Evolutionary conservation across 805 yeast genomes (phyloP).

Genomic region (Spathaspora hagerdaliae): DNA sequence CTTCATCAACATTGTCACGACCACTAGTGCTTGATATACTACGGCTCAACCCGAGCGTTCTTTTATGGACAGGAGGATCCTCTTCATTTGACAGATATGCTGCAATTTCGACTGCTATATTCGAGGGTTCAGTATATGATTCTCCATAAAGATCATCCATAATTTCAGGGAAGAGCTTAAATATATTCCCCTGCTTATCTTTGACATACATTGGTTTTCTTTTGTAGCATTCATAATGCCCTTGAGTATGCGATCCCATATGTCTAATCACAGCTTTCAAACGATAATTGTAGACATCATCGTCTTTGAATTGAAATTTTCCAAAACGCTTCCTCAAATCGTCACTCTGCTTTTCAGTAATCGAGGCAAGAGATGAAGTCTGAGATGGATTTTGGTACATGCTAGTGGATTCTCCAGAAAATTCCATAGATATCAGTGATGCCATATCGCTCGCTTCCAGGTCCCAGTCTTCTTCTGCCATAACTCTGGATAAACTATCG

Average conservation of each 20-base stretch:
- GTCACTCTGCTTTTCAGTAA: slow-evolving; percentile 34
- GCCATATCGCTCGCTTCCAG: not conserved
- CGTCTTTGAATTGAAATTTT: slow-evolving; percentile 35
- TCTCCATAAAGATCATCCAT: slow-evolving; percentile 20
- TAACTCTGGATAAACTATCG: not conserved
- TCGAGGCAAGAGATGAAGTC: slow-evolving; percentile 20
- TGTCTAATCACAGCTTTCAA: slow-evolving; percentile 77
- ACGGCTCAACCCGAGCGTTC: not conserved
- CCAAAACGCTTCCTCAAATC: slow-evolving; percentile 33
- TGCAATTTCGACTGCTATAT: not conserved
- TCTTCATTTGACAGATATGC: not conserved
- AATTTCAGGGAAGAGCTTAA: slow-evolving; percentile 40
- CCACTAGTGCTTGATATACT: not conserved
- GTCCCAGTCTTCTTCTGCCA: not conserved
- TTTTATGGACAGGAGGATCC: not conserved
- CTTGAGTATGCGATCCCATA: slow-evolving; percentile 81
- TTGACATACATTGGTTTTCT: slow-evolving; percentile 64
- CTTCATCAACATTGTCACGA: slow-evolving; percentile 11
- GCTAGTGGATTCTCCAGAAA: slow-evolving; percentile 24
- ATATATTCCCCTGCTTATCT: slow-evolving; percentile 35
- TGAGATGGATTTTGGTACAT: not conserved
- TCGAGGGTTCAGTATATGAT: not conserved
- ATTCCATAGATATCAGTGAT: not conserved
- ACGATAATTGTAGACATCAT: slow-evolving; percentile 46
- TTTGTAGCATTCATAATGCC: slow-evolving; percentile 88